Percentiles rank a stretch among this genome's conserved stretches.
These are phyloP conservation scores for Paxillus ammoniavirescens DNA, from an alignment of 768 basidiomycete genomes.

Conservation along the genomic window DNA sequence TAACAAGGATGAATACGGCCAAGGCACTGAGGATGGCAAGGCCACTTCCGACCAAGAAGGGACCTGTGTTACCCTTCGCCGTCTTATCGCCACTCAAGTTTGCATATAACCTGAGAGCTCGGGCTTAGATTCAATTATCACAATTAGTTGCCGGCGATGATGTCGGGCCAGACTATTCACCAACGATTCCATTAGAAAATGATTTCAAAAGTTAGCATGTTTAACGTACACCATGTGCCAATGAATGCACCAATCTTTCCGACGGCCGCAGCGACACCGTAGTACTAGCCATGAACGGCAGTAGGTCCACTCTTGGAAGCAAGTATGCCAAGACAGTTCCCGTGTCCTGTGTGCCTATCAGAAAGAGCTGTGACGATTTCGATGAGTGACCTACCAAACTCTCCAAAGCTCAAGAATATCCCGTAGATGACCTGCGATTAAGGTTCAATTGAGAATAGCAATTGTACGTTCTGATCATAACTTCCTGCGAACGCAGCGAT, in stretches of 20 bases:
- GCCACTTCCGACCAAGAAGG: slow-evolving; percentile 87
- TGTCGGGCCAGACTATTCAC: slow-evolving; percentile 57
- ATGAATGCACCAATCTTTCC: slow-evolving; percentile 85
- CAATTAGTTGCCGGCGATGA: slow-evolving; percentile 51
- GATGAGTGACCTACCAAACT: slow-evolving; percentile 54
- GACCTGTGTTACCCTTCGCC: slow-evolving; percentile 70
- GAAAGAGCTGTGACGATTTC: background rate
- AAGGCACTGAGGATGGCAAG: slow-evolving; percentile 78
- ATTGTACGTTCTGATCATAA: slow-evolving; percentile 1
- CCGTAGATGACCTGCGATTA: slow-evolving; percentile 73
- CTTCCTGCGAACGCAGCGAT: slow-evolving; percentile 75
- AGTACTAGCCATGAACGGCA: slow-evolving; percentile 81
- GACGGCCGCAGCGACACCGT: slow-evolving; percentile 81
- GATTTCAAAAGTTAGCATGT: background rate
- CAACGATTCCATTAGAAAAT: slow-evolving; percentile 4
- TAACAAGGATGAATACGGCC: slow-evolving; percentile 70
- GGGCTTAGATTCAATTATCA: background rate
- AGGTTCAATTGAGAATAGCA: background rate
- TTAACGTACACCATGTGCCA: slow-evolving; percentile 70
- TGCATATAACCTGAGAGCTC: slow-evolving; percentile 19
- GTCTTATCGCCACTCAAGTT: slow-evolving; percentile 59
- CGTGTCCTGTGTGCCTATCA: slow-evolving; percentile 51
- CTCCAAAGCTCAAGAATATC: slow-evolving; percentile 87
- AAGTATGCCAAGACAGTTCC: slow-evolving; percentile 82
- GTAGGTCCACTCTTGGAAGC: slow-evolving; percentile 87